Base-by-base conservation (phyloP, 2,329 filamentous ascomycete species). In the Curvularia lunata region DNA sequence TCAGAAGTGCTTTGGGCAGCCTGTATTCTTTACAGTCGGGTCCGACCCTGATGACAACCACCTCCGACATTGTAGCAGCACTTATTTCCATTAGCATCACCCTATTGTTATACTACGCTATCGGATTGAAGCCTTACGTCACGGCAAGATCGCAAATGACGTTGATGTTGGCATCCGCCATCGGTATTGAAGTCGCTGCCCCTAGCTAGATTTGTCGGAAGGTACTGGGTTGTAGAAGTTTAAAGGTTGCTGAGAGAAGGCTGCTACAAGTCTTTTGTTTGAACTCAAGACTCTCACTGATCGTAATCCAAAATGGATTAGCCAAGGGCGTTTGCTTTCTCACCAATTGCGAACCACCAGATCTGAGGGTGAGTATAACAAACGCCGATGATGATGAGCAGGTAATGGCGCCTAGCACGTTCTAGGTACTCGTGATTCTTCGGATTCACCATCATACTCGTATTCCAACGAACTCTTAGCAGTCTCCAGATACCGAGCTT, bases 21-120 rank as follows among this genome's bases (percentile, higher is more conserved):
- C 13, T 50, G 28, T 54, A 50, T 34, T 4, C 13, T 21, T 41
- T 58, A 16, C 23, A 5, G 3, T 47, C 1, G 6, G 10, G 5
- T 7, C 23, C 46, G 5, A 58, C 41, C 3, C 42, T n/a, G 46
- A 54, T 18, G 12, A 58, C 16, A 25, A 50, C n/a, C 6, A 27
- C 40, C 1, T 48, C 13, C 9, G 28, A 30, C 9, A 9, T 30
- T 12, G 47, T 37, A 46, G 28, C 38, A 21, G 19, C 47, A 43
- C 42, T 37, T 25, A 13, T 8, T 34, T 18, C 7, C 9, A 9
- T 49, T 3, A 49, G 16, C 27, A 30, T 19, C 5, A 7, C 12
- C 23, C 16, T 18, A 6, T 19, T 19, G 16, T 19, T 9, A 13
- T 28, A 32, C 27, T 5, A 19, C 16, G 16, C 5, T 47, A 4